Conservation (phyloP, 2,329 filamentous ascomycete genomes). For the Nemania abortiva region DNA sequence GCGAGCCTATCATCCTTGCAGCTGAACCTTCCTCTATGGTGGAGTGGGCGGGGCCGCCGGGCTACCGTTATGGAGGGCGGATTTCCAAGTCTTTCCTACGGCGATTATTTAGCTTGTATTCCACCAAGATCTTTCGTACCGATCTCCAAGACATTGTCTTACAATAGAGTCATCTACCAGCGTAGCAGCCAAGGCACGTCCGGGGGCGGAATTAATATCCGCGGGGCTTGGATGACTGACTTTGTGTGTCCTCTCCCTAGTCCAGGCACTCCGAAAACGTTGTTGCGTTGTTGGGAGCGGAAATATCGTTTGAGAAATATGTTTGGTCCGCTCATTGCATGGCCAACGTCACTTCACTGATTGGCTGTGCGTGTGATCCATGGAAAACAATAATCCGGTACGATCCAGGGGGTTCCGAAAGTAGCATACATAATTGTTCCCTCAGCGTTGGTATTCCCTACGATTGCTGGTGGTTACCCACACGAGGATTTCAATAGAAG, state of each 20-base stretch:
- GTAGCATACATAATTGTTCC: conserved; percentile 24
- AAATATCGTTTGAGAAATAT: neutral
- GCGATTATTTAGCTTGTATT: conserved; percentile 8
- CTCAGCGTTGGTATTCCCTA: neutral
- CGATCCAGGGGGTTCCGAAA: conserved; percentile 11
- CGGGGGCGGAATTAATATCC: conserved; percentile 4
- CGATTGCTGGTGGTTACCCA: conserved; percentile 6
- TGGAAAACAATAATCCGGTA: conserved; percentile 1
- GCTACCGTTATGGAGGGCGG: conserved; percentile 8
- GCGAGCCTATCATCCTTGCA: conserved; percentile 34
- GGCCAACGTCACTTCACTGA: conserved; percentile 16
- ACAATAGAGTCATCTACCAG: conserved; percentile 15
- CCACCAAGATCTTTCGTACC: neutral
- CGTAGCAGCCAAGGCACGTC: conserved; percentile 4
- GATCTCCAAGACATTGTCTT: conserved; percentile 2
- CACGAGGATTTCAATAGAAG: conserved; percentile 20
- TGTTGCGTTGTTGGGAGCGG: neutral
- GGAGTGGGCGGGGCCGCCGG: conserved; percentile 24
- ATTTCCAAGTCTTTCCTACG: conserved; percentile 15
- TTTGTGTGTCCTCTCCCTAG: conserved; percentile 1
- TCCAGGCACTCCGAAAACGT: neutral
- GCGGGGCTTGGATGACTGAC: conserved; percentile 5
- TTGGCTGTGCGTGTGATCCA: conserved; percentile 4
- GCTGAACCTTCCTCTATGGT: conserved; percentile 25
- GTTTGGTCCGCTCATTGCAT: conserved; percentile 12